These are phyloP conservation scores for Arabis hirsuta DNA, from an alignment of 345 rosid species.

Conservation along the genomic window DNA sequence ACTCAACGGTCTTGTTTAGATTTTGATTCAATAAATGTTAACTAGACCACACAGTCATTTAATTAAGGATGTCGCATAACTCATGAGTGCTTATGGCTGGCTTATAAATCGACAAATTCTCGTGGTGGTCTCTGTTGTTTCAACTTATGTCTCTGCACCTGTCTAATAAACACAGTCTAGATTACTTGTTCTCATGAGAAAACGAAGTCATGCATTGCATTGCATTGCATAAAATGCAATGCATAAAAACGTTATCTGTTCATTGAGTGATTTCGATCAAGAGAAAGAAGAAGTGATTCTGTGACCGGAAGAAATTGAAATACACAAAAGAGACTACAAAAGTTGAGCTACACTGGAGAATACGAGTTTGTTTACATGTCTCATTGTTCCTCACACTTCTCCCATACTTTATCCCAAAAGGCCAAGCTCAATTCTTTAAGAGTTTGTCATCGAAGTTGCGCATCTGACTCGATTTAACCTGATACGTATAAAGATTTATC, in stretches of 20 bases:
- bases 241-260: background rate
- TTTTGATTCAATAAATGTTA: slow-evolving; percentile 19
- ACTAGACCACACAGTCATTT: background rate
- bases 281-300: background rate
- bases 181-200: background rate
- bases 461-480: slow-evolving; percentile 8
- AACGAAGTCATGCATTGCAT: background rate
- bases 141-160: slow-evolving; percentile 13
- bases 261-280: background rate
- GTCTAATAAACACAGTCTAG: background rate
- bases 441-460: background rate
- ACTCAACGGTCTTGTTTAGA: slow-evolving; percentile 36
- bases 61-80: background rate
- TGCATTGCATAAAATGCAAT: too few species aligned
- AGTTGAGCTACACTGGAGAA: slow-evolving; percentile 18
- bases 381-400: slow-evolving; percentile 1
- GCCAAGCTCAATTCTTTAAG: background rate
- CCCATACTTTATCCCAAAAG: background rate
- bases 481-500: slow-evolving; percentile 9
- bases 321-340: slow-evolving; percentile 1
- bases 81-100: background rate
- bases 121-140: background rate
- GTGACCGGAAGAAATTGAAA: slow-evolving; percentile 14
- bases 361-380: slow-evolving; percentile 22
- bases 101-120: background rate